Percentiles rank a stretch among this genome's conserved stretches.
phyloP scores from a whole-genome alignment of 1,139 yeast species.

The Scheffersomyces parashehatae region DNA sequence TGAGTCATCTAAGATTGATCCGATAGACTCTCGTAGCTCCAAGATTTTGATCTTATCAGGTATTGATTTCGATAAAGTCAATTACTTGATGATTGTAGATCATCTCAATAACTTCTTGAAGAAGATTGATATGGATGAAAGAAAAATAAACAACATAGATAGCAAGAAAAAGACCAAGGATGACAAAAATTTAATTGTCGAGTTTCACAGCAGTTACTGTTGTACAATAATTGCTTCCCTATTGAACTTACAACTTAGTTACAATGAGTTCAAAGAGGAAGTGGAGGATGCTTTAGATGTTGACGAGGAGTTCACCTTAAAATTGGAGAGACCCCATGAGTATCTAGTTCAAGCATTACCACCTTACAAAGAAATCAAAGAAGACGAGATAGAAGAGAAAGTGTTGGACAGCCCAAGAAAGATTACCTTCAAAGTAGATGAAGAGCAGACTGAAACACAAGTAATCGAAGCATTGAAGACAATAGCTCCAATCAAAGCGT shows the following conservation, averaged over 20 bases:
- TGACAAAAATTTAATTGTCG: slow-evolving; percentile 45
- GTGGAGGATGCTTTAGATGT: slow-evolving; percentile 11
- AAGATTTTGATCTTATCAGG: slow-evolving; percentile 51
- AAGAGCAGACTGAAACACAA: slow-evolving; percentile 26
- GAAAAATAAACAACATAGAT: slow-evolving; percentile 31
- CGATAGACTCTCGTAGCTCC: slow-evolving; percentile 52
- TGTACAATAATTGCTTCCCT: slow-evolving; percentile 62
- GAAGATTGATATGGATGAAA: slow-evolving; percentile 34
- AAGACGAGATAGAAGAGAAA: slow-evolving; percentile 22
- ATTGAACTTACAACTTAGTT: slow-evolving; percentile 36
- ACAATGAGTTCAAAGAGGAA: slow-evolving; percentile 26
- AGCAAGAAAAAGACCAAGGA: slow-evolving; percentile 36
- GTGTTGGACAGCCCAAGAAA: slow-evolving; percentile 41
- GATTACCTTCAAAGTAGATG: slow-evolving; percentile 28
- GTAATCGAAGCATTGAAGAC: slow-evolving; percentile 25
- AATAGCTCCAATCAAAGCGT: slow-evolving; percentile 24
- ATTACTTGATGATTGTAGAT: slow-evolving; percentile 42
- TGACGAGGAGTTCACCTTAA: slow-evolving; percentile 19
- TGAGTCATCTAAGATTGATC: slow-evolving; percentile 48
- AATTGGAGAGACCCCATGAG: slow-evolving; percentile 59
- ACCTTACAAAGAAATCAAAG: slow-evolving; percentile 14
- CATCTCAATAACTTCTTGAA: slow-evolving; percentile 44
- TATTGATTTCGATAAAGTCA: slow-evolving; percentile 43
- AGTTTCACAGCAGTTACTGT: slow-evolving; percentile 52
- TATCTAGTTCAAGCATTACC: slow-evolving; percentile 48